Conservation (phyloP, 2,329 filamentous ascomycete genomes). For the Epichloe uncinata region DNA sequence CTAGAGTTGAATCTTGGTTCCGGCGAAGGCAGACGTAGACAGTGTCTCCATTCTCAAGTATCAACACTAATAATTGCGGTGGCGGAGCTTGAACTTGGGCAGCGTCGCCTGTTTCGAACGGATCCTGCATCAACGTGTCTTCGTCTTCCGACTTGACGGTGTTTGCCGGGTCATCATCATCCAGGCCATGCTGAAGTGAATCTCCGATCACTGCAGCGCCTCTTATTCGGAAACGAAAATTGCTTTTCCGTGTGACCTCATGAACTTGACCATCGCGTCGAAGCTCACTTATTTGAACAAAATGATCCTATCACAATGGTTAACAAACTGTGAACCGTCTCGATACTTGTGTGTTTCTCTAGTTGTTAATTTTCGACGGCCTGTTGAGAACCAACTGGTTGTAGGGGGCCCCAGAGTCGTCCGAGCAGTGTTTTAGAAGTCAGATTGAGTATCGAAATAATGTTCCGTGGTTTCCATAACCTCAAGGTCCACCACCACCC, state of each 20-base stretch:
- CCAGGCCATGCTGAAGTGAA: slow-evolving; percentile 25
- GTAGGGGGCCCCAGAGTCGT: not conserved
- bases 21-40: slow-evolving; percentile 61
- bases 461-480: not conserved
- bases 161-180: slow-evolving; percentile 15
- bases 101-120: slow-evolving; percentile 6
- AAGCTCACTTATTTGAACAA: slow-evolving; percentile 69
- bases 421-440: not conserved
- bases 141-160: slow-evolving; percentile 26
- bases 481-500: not conserved
- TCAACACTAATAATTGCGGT: slow-evolving; percentile 68
- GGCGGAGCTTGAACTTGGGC: slow-evolving; percentile 32
- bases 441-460: not conserved
- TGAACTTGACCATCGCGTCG: slow-evolving; percentile 54
- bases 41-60: slow-evolving; percentile 58
- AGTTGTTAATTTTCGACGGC: not conserved
- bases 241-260: slow-evolving; percentile 61
- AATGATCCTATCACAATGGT: slow-evolving; percentile 45
- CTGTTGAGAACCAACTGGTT: not conserved
- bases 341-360: not conserved
- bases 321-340: not conserved
- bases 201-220: slow-evolving; percentile 65
- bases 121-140: slow-evolving; percentile 24
- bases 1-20: slow-evolving; percentile 27
- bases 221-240: slow-evolving; percentile 68